phyloP scores from a whole-genome alignment of 2,329 filamentous ascomycete genomes.

The Hypoxylon sp. region DNA sequence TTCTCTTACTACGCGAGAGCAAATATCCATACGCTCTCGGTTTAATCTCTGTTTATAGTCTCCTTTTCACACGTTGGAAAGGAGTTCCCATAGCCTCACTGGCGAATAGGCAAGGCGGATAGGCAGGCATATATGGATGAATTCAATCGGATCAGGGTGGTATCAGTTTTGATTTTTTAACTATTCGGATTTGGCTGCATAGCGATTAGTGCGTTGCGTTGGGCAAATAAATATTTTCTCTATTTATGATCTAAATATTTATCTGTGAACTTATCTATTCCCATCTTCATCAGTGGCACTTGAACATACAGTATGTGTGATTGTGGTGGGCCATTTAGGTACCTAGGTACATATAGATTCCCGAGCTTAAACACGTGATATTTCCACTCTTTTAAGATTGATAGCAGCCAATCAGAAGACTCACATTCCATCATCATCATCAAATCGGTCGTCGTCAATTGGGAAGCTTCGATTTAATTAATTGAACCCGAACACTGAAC shows the following conservation, averaged over 20 bases:
- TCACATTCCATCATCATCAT: neutral
- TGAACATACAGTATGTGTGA: too few relatives aligned
- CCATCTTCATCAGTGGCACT: too few relatives aligned
- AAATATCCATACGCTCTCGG: constrained; percentile 5
- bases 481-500: too few relatives aligned
- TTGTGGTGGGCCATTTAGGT: too few relatives aligned
- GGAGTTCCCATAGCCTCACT: neutral
- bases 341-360: too few relatives aligned
- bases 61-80: neutral
- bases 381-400: neutral
- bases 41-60: constrained; percentile 20
- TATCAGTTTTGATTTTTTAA: constrained; percentile 1
- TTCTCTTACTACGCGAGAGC: too few relatives aligned
- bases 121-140: constrained; percentile 7
- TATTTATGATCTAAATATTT: neutral
- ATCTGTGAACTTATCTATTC: too few relatives aligned
- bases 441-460: constrained; percentile 13
- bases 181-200: constrained; percentile 24
- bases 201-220: constrained; percentile 18
- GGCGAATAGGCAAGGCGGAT: constrained; percentile 9
- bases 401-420: neutral
- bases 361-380: neutral
- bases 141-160: constrained; percentile 10
- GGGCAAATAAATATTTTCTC: constrained; percentile 6
- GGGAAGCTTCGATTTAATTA: constrained; percentile 13